These are phyloP conservation scores for Laetiporus sulphureus DNA, from an alignment of 1,284 basidiomycete genomes.

Conservation along the genomic window DNA sequence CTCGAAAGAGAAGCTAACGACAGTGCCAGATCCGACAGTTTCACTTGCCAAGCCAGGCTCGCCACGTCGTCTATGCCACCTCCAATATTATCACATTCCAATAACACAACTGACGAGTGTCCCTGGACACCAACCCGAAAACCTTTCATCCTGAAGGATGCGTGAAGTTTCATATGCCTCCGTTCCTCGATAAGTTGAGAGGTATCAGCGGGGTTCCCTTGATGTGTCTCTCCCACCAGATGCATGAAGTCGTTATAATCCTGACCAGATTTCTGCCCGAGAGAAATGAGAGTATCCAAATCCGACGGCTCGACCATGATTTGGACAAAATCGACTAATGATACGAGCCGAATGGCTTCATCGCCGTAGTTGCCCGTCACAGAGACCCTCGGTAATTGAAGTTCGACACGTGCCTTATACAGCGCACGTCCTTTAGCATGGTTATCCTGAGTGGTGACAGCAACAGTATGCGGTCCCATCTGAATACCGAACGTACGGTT, in stretches of 20 bases:
- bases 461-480: conserved; percentile 56
- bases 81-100: conserved; percentile 69
- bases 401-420: conserved; percentile 44
- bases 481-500: conserved; percentile 55
- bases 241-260: conserved; percentile 78
- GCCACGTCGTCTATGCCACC: conserved; percentile 44
- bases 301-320: conserved; percentile 72
- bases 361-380: conserved; percentile 51
- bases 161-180: conserved; percentile 31
- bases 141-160: conserved; percentile 63
- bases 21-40: conserved; percentile 62
- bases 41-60: conserved; percentile 51
- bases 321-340: conserved; percentile 60
- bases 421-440: too few species aligned
- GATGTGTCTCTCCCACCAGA: conserved; percentile 54
- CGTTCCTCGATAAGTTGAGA: conserved; percentile 8
- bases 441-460: conserved; percentile 42
- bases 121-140: conserved; percentile 75
- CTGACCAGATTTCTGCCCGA: conserved; percentile 81
- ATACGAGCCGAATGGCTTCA: conserved; percentile 43
- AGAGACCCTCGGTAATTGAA: conserved; percentile 59
- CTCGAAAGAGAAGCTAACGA: conserved; percentile 60
- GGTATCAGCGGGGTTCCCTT: conserved; percentile 20
- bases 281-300: conserved; percentile 72
- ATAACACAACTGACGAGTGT: conserved; percentile 57